Base-by-base conservation (phyloP, 352 stramenopile species). In the Globisporangium paroecandrum region DNA sequence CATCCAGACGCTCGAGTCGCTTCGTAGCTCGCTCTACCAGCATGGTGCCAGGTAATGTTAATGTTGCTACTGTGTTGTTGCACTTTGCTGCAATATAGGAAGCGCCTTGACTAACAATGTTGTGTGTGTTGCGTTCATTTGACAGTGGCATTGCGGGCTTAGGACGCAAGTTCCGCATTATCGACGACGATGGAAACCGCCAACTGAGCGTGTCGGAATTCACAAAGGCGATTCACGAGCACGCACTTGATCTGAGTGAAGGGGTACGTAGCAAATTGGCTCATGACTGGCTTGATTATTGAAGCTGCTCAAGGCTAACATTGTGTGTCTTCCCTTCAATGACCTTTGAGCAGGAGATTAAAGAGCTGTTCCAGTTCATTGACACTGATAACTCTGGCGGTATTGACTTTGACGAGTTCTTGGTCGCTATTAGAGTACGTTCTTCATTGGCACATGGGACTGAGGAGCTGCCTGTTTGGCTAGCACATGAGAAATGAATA, bases 131-230 rank as follows among this genome's bases (percentile, higher is more conserved):
- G 4, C 1, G 32, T 51, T 22, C 9, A 8, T 20, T 20, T n/a
- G 12, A 8, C 58, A 88, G 85, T 36, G 85, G 87, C 1, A 91
- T 94, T 63, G 79, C 82, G 25, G 82, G 82, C 34, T 68, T 95
- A 25, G 85, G 87, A 34, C 85, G 87, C 68, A 95, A 95, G 71
- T 93, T 97, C 70, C 85, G 89, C 24, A 94, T 97, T 75, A 93
- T 96, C 61, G 89, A 97, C 68, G 86, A 97, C 66, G 85, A 96
- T 64, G 86, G 87, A 49, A 94, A 96, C 78, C 75, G 78, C 18
- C 84, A 82, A 56, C 63, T 97, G 54, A 91, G 76, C 61, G 64
- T 86, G 24, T 68, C 77, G 12, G 90, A 97, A 71, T 94, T 97
- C 64, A 69, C 68, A 43, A 93, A 95, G 74, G 87, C 83, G 10